Percentiles rank a stretch among this genome's conserved stretches.
phyloP scores from a whole-genome alignment of 1,284 basidiomycete species.

The Boletellus sp. region DNA sequence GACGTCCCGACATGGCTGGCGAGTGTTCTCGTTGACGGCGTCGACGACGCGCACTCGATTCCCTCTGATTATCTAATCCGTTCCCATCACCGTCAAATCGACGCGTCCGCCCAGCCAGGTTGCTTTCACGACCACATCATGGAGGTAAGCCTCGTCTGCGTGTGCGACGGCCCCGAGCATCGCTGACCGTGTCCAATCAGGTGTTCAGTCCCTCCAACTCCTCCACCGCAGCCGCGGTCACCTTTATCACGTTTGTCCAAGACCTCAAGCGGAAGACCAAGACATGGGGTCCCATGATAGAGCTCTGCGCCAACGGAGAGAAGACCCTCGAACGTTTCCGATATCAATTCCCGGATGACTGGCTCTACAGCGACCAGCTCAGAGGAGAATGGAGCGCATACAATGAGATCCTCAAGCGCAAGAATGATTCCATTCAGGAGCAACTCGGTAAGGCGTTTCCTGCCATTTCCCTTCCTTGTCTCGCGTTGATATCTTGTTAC shows the following conservation, averaged over 20 bases:
- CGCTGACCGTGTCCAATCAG: constrained; percentile 31
- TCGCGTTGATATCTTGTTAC: constrained; percentile 6
- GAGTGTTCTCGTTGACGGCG: constrained; percentile 6
- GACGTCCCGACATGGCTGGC: constrained; percentile 81
- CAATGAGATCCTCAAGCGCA: constrained; percentile 95
- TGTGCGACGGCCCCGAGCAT: background rate
- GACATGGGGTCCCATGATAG: constrained; percentile 96
- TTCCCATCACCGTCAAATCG: constrained; percentile 22
- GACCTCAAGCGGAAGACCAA: constrained; percentile 97
- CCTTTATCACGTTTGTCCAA: constrained; percentile 99
- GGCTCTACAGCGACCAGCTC: constrained; percentile 98
- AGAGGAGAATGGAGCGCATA: constrained; percentile 98
- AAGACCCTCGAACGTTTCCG: constrained; percentile 96
- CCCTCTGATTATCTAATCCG: constrained; percentile 17
- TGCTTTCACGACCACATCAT: constrained; percentile 24
- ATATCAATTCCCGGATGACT: constrained; percentile 95
- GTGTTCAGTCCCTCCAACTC: constrained; percentile 65
- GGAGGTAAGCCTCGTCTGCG: constrained; percentile 23
- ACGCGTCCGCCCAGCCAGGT: constrained; percentile 16
- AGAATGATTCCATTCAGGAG: constrained; percentile 98
- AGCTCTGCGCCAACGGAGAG: constrained; percentile 90
- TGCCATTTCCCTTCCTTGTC: background rate
- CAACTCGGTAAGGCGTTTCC: constrained; percentile 67
- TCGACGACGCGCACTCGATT: constrained; percentile 15
- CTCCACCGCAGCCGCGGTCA: constrained; percentile 94